Evolutionary conservation across 2,329 filamentous ascomycete species (phyloP).

Genomic region (Colletotrichum noveboracense): DNA sequence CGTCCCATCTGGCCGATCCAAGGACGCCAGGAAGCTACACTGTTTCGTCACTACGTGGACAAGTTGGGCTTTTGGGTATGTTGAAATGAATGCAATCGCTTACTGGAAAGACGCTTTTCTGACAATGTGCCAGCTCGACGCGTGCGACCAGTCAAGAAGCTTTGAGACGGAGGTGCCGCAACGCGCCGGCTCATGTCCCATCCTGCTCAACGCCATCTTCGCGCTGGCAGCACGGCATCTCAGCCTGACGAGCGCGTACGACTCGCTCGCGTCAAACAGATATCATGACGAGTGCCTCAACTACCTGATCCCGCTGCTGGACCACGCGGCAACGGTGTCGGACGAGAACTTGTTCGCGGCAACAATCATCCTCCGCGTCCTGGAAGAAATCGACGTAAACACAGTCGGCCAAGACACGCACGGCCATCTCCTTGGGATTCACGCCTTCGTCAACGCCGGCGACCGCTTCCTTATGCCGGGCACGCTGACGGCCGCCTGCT

Average conservation of each 20-base stretch:
- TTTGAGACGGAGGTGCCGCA: conserved; percentile 61
- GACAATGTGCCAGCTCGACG: conserved; percentile 40
- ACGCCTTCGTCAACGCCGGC: conserved; percentile 50
- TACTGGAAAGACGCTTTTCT: not conserved
- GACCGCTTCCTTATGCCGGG: conserved; percentile 34
- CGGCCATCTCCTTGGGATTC: conserved; percentile 50
- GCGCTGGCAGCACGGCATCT: conserved; percentile 61
- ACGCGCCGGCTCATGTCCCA: conserved; percentile 53
- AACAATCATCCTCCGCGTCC: conserved; percentile 60
- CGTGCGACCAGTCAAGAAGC: conserved; percentile 46
- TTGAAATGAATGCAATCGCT: not conserved
- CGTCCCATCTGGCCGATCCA: conserved; percentile 31
- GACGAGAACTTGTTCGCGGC: conserved; percentile 62
- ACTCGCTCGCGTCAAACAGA: conserved; percentile 52
- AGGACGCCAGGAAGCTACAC: conserved; percentile 32
- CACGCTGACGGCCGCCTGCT: conserved; percentile 56
- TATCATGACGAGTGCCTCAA: conserved; percentile 61
- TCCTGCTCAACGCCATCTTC: conserved; percentile 61
- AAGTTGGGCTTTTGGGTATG: conserved; percentile 39
- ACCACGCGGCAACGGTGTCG: conserved; percentile 38
- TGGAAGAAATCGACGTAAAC: conserved; percentile 57
- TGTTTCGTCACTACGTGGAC: conserved; percentile 41
- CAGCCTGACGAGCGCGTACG: conserved; percentile 51
- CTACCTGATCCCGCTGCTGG: conserved; percentile 52
- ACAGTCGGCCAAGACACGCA: conserved; percentile 49